Evolutionary conservation across 2,329 filamentous ascomycete species (phyloP).

Genomic region (Cyphellophora attinorum): DNA sequence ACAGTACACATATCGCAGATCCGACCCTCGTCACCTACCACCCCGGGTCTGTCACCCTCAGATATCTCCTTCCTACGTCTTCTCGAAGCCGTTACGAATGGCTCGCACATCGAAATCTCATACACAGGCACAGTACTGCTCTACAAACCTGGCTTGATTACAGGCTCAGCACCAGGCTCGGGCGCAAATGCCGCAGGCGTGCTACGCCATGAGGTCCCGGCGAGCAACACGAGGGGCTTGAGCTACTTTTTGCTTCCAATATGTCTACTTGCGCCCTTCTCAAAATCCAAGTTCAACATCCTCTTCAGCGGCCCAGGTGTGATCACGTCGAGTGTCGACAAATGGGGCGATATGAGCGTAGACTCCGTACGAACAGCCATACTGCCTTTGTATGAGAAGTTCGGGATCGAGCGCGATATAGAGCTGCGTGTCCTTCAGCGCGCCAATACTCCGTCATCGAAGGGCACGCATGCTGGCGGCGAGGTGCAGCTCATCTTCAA

Average conservation of each 20-base stretch:
- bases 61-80: conserved; percentile 94
- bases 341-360: conserved; percentile 70
- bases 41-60: conserved; percentile 80
- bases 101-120: conserved; percentile 87
- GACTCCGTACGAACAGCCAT: conserved; percentile 91
- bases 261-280: conserved; percentile 84
- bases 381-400: conserved; percentile 78
- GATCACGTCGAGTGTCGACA: conserved; percentile 75
- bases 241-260: conserved; percentile 88
- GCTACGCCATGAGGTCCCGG: conserved; percentile 70
- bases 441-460: conserved; percentile 65
- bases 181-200: conserved; percentile 63
- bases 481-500: conserved; percentile 90
- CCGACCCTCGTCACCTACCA: conserved; percentile 72
- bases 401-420: conserved; percentile 78
- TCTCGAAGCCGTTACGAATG: conserved; percentile 90
- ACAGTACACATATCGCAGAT: conserved; percentile 91
- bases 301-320: conserved; percentile 84
- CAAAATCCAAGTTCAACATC: conserved; percentile 83
- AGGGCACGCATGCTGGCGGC: conserved; percentile 73
- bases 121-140: conserved; percentile 90
- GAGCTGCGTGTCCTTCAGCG: conserved; percentile 74
- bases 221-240: conserved; percentile 67
- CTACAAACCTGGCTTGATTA: conserved; percentile 87
- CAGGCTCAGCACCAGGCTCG: conserved; percentile 67